phyloP scores from a whole-genome alignment of 306 rosid species.

The Mucuna pruriens region DNA sequence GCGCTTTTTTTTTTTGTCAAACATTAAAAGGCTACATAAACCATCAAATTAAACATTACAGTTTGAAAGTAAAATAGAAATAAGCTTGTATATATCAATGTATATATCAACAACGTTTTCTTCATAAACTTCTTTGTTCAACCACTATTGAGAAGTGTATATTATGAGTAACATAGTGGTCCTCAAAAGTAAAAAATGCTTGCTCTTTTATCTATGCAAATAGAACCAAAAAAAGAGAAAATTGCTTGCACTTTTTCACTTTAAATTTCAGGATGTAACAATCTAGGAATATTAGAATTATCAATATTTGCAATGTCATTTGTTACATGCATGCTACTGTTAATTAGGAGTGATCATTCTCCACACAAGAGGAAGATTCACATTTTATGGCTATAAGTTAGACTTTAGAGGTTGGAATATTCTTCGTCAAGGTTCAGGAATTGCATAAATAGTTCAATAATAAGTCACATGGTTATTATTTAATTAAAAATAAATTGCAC shows the following conservation, averaged over 20 bases:
- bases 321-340: not conserved
- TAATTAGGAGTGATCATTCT: not conserved
- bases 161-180: not conserved
- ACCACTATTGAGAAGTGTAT: no score
- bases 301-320: conserved; percentile 28
- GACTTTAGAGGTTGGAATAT: not conserved
- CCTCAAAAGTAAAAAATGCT: conserved; percentile 18
- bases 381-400: not conserved
- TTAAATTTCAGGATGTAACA: conserved; percentile 1
- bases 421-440: not conserved
- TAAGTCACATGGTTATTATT: not conserved
- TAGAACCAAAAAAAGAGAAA: conserved; percentile 10
- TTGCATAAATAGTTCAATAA: no score
- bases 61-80: not conserved
- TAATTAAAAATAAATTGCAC: not conserved
- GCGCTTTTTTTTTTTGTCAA: no score
- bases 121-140: no score
- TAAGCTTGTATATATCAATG: no score
- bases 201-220: not conserved
- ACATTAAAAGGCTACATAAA: no score
- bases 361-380: not conserved
- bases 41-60: not conserved
- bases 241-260: not conserved
- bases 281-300: conserved; percentile 8
- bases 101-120: not conserved